Conservation (phyloP, 2,329 filamentous ascomycete genomes). For the Triangularia verruculosa region DNA sequence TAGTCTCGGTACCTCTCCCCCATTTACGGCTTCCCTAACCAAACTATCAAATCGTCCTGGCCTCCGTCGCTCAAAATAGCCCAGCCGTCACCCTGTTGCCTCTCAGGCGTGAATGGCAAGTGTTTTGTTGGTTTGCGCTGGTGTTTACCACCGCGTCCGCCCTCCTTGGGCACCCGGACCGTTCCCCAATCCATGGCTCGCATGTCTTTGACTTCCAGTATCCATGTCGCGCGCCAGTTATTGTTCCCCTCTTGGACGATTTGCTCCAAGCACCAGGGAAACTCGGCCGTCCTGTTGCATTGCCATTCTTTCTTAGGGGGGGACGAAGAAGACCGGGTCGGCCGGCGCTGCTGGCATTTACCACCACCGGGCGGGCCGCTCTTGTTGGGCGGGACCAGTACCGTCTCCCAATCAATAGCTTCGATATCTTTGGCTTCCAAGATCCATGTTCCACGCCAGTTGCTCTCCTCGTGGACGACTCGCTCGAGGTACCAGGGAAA, state of each 20-base stretch:
- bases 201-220: conserved; percentile 25
- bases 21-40: conserved; percentile 17
- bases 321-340: too few relatives aligned
- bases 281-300: conserved; percentile 14
- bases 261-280: conserved; percentile 21
- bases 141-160: conserved; percentile 12
- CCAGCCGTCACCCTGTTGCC: conserved; percentile 1
- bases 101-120: conserved; percentile 17
- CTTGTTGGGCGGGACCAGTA: conserved; percentile 16
- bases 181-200: conserved; percentile 22
- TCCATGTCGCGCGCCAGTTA: conserved; percentile 28
- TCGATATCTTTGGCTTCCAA: conserved; percentile 24
- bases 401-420: conserved; percentile 22
- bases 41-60: conserved; percentile 26
- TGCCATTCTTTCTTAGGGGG: conserved; percentile 10
- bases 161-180: conserved; percentile 15
- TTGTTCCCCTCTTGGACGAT: conserved; percentile 23
- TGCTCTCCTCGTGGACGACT: conserved; percentile 23
- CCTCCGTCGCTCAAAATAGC: conserved; percentile 16
- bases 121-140: conserved; percentile 22
- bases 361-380: conserved; percentile 10
- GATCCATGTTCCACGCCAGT: conserved; percentile 27
- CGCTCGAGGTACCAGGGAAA: conserved; percentile 21
- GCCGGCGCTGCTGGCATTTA: too few relatives aligned
- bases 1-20: too few relatives aligned